Evolutionary conservation across 1,284 basidiomycete genomes (phyloP), one percentile per base, ranked within the genome.

Genomic region (Pseudozyma sp.): DNA sequence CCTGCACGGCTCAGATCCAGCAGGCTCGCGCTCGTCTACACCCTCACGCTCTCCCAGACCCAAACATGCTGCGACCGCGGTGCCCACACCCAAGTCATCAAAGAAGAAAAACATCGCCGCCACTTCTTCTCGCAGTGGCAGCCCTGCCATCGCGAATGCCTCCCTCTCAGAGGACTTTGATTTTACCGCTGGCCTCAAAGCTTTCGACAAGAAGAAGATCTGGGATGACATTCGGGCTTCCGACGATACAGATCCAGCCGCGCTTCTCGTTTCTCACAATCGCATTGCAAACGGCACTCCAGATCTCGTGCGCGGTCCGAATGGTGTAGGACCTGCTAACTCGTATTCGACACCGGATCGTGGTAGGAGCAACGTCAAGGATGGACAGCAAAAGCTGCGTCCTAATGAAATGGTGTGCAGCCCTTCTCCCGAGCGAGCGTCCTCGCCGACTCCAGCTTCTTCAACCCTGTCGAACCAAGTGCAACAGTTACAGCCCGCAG

Each of bases 181-280:
- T 48, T 73, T 73, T 19, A 65, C 50, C 30, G 70, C 70, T 16
- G 70, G 70, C 17, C 57, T 73, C 31, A 60, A 58, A 19, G 70
- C 70, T 11, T 73, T 73, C 45, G 70, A 73, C 54, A 73, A 73
- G 65, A 64, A 73, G 54, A 64, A 63, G 57, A 68, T 73, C 44
- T 73, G 70, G 70, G 70, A 73, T 35, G 70, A 73, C 48, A 73
- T 73, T 47, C 70, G 70, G 10, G 59, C 70, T 31, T 64, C 70
- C 17, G 70, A 73, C 48, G 48, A 68, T 42, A 73, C 70, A 4
- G 70, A 73, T 37, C 65, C 65, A 19, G 60, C 70, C n/a, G 56
- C 49, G 5, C 33, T 73, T 13, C 61, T 73, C 13, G 70, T 73
- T 1, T 68, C 65, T 13, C 70, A 73, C 61, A 73, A 73, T n/a